Conservation (phyloP, 495 filamentous ascomycete species). For the Schizothecium vesticola region DNA sequence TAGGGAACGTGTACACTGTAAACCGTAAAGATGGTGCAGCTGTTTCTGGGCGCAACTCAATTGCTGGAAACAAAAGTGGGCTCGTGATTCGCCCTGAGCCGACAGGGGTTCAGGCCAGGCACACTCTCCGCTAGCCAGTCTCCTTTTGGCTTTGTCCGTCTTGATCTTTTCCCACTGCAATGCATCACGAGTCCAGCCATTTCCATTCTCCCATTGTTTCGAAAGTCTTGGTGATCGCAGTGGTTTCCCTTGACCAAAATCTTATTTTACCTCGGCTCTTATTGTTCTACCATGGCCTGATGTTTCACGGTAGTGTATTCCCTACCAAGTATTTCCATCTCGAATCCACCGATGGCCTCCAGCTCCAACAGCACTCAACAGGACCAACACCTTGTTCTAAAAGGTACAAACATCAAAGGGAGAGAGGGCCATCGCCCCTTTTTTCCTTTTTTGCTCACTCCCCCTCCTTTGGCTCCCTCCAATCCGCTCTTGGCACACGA, state of each 20-base stretch:
- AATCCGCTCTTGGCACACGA: conserved; percentile 4
- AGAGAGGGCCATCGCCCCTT: not conserved
- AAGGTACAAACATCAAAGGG: not conserved
- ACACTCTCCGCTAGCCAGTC: not conserved
- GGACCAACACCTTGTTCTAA: not conserved
- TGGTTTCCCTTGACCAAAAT: not conserved
- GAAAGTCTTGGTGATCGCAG: not conserved
- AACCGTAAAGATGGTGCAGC: conserved; percentile 22
- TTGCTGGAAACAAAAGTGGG: conserved; percentile 1
- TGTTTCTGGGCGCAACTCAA: not conserved
- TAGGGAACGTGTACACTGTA: conserved; percentile 14
- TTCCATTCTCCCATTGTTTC: not conserved
- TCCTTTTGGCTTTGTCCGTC: not conserved
- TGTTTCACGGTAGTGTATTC: not conserved
- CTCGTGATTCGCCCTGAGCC: not conserved
- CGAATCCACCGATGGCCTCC: not conserved
- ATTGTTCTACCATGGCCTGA: not conserved
- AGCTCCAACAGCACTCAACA: not conserved
- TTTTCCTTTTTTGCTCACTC: too few species aligned
- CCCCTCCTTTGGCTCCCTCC: too few species aligned
- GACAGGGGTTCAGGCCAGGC: not conserved
- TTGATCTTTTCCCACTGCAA: not conserved
- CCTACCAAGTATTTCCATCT: not conserved
- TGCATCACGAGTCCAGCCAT: not conserved
- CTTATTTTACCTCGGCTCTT: not conserved